Conservation (phyloP, 345 rosid species). For the Melaleuca alternifolia region DNA sequence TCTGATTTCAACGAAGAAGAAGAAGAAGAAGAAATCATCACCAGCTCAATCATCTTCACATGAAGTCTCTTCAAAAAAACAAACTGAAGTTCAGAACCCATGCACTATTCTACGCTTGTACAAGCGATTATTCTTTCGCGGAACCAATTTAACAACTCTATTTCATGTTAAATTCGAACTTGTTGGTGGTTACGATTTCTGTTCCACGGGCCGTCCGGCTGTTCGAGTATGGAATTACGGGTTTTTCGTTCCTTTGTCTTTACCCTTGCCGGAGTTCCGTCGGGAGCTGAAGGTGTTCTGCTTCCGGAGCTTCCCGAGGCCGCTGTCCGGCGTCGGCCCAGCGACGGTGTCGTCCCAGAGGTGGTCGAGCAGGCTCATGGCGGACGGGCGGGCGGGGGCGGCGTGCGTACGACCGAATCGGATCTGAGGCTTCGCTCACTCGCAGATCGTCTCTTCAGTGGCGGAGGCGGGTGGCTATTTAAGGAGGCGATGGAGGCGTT, state of each 20-base stretch:
- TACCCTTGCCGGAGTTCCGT: slow-evolving; percentile 83
- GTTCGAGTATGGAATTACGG: not conserved
- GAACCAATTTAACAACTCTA: not conserved
- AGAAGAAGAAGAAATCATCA: not conserved
- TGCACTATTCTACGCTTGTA: not conserved
- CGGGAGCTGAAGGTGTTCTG: slow-evolving; percentile 55
- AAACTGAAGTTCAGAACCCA: not conserved
- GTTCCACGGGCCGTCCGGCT: not conserved
- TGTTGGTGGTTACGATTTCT: not conserved
- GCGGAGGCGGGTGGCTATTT: not conserved
- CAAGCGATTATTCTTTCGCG: not conserved
- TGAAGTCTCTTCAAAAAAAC: not conserved
- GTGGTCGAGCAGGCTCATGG: slow-evolving; percentile 83
- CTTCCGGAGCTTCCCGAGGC: slow-evolving; percentile 95
- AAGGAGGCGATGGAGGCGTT: not conserved
- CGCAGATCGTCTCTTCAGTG: not conserved
- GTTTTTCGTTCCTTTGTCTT: not conserved
- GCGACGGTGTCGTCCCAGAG: slow-evolving; percentile 99
- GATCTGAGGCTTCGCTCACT: not conserved
- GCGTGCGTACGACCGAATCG: not conserved
- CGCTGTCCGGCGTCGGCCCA: slow-evolving; percentile 87
- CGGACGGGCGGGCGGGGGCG: not conserved
- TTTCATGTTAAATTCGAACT: not conserved
- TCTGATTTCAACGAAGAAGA: slow-evolving; percentile 23
- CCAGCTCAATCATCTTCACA: not conserved